These are phyloP conservation scores for Neofusicoccum sp. DNA, from an alignment of 2,329 filamentous ascomycete genomes.

Conservation along the genomic window DNA sequence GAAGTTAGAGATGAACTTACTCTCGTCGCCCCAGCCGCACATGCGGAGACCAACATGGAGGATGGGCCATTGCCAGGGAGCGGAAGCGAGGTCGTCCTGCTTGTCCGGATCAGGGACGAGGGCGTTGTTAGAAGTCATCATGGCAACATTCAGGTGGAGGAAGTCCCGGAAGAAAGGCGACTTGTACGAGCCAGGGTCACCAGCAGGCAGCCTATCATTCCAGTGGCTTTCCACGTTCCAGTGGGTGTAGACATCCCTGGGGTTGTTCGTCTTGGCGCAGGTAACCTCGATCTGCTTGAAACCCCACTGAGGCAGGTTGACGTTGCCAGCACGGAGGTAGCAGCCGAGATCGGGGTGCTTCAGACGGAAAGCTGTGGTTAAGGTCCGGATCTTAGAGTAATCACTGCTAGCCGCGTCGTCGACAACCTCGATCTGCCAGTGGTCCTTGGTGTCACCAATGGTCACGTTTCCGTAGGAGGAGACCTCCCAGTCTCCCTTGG, in stretches of 20 bases:
- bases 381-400: constrained; percentile 78
- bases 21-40: constrained; percentile 96
- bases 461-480: constrained; percentile 95
- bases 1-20: constrained; percentile 30
- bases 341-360: constrained; percentile 80
- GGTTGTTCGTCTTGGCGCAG: constrained; percentile 89
- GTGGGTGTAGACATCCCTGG: constrained; percentile 90
- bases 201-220: constrained; percentile 87
- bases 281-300: constrained; percentile 99
- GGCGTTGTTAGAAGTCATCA: constrained; percentile 99
- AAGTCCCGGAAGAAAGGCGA: constrained; percentile 98
- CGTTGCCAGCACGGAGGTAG: constrained; percentile 91
- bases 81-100: constrained; percentile 94
- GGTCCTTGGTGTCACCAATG: constrained; percentile 94
- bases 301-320: constrained; percentile 97
- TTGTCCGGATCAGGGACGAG: constrained; percentile 97
- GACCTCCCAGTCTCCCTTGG: constrained; percentile 87
- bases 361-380: constrained; percentile 90
- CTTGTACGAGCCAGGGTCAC: constrained; percentile 88
- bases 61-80: constrained; percentile 98
- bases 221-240: constrained; percentile 97
- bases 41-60: constrained; percentile 94
- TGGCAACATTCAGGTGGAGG: constrained; percentile 95
- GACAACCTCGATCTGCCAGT: constrained; percentile 93
- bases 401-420: constrained; percentile 85